Base-by-base conservation (phyloP, 228 moss, liverwort and hornwort species). In the Sphagnum fallax region DNA sequence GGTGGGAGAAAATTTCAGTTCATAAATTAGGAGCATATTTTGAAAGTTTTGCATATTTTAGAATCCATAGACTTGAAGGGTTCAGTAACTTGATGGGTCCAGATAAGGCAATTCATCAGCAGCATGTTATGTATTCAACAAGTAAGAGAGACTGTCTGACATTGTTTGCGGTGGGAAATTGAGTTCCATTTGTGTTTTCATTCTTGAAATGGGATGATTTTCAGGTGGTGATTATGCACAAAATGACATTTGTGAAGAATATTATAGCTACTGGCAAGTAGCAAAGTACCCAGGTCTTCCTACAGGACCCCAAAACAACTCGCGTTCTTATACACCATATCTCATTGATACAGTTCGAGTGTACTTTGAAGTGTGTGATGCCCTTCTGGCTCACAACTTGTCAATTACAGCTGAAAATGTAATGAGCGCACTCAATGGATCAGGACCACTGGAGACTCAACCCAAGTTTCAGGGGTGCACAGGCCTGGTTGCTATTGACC, bases 241-340 rank as follows among this genome's bases (percentile, higher is more conserved):
- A 14, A 72, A 70, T 66, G 76, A 79, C 60, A 49, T 53, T 32
- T 85, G 85, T 8, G 49, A 73, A 18, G 75, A 69, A 47, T 85
- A 79, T 53, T 85, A 70, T 70, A 73, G 32, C 51, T 82, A 82
- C 68, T 85, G 79, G 85, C 62, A 79, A 65, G 60, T 11, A 4
- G 68, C 77, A 62, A 67, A 48, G 5, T 82, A 79, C 49, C 77
- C 75, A 52, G 82, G 85, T 47, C 68, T 76, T 47, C 85, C 82
- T 2, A 11, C 51, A 18, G 47, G 70, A 48, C 79, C 81, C 51
- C 64, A 82, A 48, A 63, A 75, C 48, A 68, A 73, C 55, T 79
- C 85, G 59, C 74, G 85, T 18, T 82, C 82, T 51, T 85, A 85
- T 59, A 85, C 85, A 51, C 85, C 82, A 57, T 85, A 85, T 70